phyloP scores from a whole-genome alignment of 768 basidiomycete species.

The Imleria badia region DNA sequence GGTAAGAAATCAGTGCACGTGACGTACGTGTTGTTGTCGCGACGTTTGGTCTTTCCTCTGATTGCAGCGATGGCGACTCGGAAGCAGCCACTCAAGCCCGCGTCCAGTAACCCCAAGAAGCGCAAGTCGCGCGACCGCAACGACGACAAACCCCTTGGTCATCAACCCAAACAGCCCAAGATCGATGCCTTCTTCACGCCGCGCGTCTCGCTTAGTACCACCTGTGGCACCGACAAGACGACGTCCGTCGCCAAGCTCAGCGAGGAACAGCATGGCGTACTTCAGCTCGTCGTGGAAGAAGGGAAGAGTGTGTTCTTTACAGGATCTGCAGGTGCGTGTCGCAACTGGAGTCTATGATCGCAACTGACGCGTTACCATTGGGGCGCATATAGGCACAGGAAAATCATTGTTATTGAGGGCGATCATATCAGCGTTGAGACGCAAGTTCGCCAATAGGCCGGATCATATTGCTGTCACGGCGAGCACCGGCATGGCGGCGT shows the following conservation, averaged over 20 bases:
- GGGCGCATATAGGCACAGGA: slow-evolving; percentile 49
- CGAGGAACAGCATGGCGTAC: slow-evolving; percentile 51
- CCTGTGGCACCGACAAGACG: slow-evolving; percentile 31
- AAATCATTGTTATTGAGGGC: slow-evolving; percentile 60
- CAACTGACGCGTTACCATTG: background rate
- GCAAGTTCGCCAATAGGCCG: slow-evolving; percentile 32
- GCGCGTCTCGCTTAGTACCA: slow-evolving; percentile 26
- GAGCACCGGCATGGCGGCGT: slow-evolving; percentile 45
- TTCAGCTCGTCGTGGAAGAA: slow-evolving; percentile 53
- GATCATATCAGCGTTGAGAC: slow-evolving; percentile 51
- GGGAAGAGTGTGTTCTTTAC: slow-evolving; percentile 67
- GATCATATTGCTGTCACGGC: slow-evolving; percentile 47
- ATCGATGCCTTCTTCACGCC: slow-evolving; percentile 29
- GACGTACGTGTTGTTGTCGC: slow-evolving; percentile 20
- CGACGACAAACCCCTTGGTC: background rate
- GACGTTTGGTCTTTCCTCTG: background rate
- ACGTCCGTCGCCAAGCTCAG: slow-evolving; percentile 43
- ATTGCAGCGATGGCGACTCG: background rate
- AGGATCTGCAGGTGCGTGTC: slow-evolving; percentile 57
- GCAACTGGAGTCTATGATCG: background rate
- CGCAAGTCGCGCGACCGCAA: slow-evolving; percentile 17
- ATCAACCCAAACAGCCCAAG: slow-evolving; percentile 22
- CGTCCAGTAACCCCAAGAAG: slow-evolving; percentile 19
- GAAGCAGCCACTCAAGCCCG: slow-evolving; percentile 10
- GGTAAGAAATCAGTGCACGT: slow-evolving; percentile 24